A percentile compares a stretch with the other conserved stretches of the same genome.
Conservation (phyloP, 2,329 filamentous ascomycete genomes). For the Verticillium longisporum region DNA sequence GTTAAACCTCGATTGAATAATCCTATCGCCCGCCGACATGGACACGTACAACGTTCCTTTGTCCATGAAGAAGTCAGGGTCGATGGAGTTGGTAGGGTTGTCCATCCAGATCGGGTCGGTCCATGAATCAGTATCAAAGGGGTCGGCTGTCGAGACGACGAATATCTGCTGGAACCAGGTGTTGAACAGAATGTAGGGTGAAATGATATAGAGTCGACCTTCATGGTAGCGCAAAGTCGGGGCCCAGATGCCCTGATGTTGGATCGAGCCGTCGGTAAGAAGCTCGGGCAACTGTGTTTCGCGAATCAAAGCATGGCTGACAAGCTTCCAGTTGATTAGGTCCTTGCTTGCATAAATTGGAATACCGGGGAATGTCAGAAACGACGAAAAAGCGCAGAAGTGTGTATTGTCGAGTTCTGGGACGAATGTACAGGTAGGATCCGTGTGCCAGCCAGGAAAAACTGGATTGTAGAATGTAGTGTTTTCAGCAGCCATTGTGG, state of each 20-base stretch:
- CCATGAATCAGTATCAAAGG: conserved; percentile 15
- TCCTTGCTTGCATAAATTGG: conserved; percentile 47
- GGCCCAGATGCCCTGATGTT: conserved; percentile 35
- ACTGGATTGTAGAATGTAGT: conserved; percentile 33
- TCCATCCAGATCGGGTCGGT: conserved; percentile 17
- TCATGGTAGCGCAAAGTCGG: conserved; percentile 35
- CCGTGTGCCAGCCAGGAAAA: conserved; percentile 41
- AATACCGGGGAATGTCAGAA: conserved; percentile 44
- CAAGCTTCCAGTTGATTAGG: conserved; percentile 40
- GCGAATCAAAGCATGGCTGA: conserved; percentile 31
- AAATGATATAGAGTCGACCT: conserved; percentile 36
- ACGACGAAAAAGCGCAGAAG: conserved; percentile 45
- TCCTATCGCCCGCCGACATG: conserved; percentile 21
- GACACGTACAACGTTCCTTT: conserved; percentile 47
- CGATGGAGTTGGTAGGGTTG: conserved; percentile 20
- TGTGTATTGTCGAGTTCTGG: conserved; percentile 33
- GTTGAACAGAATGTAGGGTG: conserved; percentile 17
- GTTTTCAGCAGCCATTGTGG: conserved; percentile 7
- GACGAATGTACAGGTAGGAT: conserved; percentile 37
- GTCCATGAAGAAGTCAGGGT: conserved; percentile 42
- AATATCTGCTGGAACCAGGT: conserved; percentile 8
- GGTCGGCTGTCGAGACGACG: conserved; percentile 10
- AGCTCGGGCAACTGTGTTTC: conserved; percentile 32
- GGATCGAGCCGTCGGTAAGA: conserved; percentile 16
- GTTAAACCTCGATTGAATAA: conserved; percentile 30